A percentile compares a stretch with the other conserved stretches of the same genome.
Conservation (phyloP, 176 grass and related monocot genomes). For the Calamus simplicifolius region DNA sequence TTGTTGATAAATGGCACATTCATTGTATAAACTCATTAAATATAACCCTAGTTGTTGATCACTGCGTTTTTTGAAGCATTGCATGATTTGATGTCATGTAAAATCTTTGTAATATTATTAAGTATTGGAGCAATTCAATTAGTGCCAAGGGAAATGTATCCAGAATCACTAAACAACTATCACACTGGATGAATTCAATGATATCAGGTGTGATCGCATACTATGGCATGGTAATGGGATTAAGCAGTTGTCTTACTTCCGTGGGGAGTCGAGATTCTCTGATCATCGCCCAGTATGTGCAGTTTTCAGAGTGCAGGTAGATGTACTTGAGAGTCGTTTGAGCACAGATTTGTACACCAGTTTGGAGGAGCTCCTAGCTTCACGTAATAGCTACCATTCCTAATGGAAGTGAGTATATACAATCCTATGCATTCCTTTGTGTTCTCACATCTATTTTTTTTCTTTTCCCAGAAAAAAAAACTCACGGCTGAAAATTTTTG, state of each 20-base stretch:
- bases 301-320: slow-evolving; percentile 55
- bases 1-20: no score
- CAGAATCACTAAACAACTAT: no score
- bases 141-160: no score
- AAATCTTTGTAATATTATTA: no score
- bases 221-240: slow-evolving; percentile 85
- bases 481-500: no score
- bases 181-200: neutral
- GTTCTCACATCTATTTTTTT: no score
- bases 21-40: no score
- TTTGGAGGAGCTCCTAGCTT: slow-evolving; percentile 50
- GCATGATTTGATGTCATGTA: no score
- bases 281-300: slow-evolving; percentile 80
- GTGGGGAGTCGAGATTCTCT: slow-evolving; percentile 85
- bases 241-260: slow-evolving; percentile 69
- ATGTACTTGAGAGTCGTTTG: slow-evolving; percentile 27
- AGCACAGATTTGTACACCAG: slow-evolving; percentile 31
- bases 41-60: no score
- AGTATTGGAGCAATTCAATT: no score
- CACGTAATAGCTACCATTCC: slow-evolving; percentile 5
- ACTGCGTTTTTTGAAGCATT: no score
- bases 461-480: no score
- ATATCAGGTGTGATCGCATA: slow-evolving; percentile 76
- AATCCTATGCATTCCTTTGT: neutral
- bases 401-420: slow-evolving; percentile 29